Evolutionary conservation across 192 early-diverging fungal genomes (phyloP).

Genomic region (Coemansia sp.): DNA sequence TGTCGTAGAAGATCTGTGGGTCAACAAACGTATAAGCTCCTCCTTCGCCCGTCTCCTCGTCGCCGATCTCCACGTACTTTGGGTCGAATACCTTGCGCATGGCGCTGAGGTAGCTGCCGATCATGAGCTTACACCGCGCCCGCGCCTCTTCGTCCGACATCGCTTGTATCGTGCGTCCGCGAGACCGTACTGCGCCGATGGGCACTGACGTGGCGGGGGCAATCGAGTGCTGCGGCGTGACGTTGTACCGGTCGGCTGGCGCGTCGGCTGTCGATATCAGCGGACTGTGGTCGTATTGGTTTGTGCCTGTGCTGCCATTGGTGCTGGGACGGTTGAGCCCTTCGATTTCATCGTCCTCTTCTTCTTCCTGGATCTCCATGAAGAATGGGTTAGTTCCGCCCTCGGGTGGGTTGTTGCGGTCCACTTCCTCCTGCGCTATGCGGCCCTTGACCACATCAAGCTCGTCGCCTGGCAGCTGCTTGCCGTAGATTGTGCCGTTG

Average conservation of each 20-base stretch:
- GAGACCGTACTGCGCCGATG: slow-evolving; percentile 27
- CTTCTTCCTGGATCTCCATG: slow-evolving; percentile 45
- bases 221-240: not conserved
- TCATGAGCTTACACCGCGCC: slow-evolving; percentile 49
- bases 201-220: slow-evolving; percentile 17
- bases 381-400: slow-evolving; percentile 47
- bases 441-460: slow-evolving; percentile 29
- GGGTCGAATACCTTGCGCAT: slow-evolving; percentile 72
- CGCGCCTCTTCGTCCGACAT: slow-evolving; percentile 35
- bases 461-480: slow-evolving; percentile 42
- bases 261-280: slow-evolving; percentile 46
- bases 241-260: slow-evolving; percentile 7
- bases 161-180: slow-evolving; percentile 35
- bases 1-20: slow-evolving; percentile 71
- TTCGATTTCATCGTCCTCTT: slow-evolving; percentile 22
- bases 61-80: slow-evolving; percentile 64
- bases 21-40: slow-evolving; percentile 83
- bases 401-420: slow-evolving; percentile 58
- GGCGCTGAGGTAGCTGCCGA: slow-evolving; percentile 59
- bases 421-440: slow-evolving; percentile 51
- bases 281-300: slow-evolving; percentile 51
- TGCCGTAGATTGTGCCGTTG: slow-evolving; percentile 83
- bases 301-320: slow-evolving; percentile 35
- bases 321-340: slow-evolving; percentile 24
- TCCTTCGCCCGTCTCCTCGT: slow-evolving; percentile 53